Percentiles rank a stretch among this genome's conserved stretches.
These are phyloP conservation scores for Beauveria asiatica DNA, from an alignment of 2,329 filamentous ascomycete genomes.

Conservation along the genomic window DNA sequence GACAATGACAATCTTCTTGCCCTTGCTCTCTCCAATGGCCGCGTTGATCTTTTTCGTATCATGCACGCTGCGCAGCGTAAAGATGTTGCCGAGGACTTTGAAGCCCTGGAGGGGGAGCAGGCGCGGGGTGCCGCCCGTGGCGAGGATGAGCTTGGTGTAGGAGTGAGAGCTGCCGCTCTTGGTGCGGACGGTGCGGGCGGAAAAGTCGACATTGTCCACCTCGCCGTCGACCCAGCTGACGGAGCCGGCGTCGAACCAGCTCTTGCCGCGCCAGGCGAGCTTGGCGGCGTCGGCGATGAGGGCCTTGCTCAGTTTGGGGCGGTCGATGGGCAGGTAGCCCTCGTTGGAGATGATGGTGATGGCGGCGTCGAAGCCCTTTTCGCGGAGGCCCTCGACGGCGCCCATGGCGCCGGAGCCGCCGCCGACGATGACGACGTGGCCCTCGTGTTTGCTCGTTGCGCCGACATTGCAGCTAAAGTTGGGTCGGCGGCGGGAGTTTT, in stretches of 20 bases:
- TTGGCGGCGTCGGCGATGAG: conserved; percentile 74
- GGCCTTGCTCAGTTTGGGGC: conserved; percentile 92
- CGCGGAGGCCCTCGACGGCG: conserved; percentile 71
- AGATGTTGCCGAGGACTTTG: conserved; percentile 79
- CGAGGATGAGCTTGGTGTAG: conserved; percentile 85
- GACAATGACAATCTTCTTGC: conserved; percentile 86
- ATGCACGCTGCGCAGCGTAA: conserved; percentile 68
- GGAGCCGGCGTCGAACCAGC: conserved; percentile 62
- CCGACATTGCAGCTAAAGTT: conserved; percentile 60
- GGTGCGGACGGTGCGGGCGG: conserved; percentile 63
- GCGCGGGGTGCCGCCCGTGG: conserved; percentile 74
- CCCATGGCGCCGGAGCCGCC: conserved; percentile 81
- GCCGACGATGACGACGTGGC: conserved; percentile 77
- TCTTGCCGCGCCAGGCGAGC: conserved; percentile 64
- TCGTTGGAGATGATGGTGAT: conserved; percentile 82
- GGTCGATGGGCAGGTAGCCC: conserved; percentile 79
- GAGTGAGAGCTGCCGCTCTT: conserved; percentile 59
- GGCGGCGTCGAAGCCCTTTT: conserved; percentile 67
- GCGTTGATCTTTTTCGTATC: conserved; percentile 64
- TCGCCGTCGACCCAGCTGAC: conserved; percentile 52
- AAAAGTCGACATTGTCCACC: conserved; percentile 71
- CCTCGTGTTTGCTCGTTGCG: conserved; percentile 36
- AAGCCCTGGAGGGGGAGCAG: conserved; percentile 75
- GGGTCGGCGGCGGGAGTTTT: conserved; percentile 63
- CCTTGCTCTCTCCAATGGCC: conserved; percentile 70